Evolutionary conservation across 2,329 filamentous ascomycete genomes (phyloP).

Genomic region (Venturiaceae sp.): DNA sequence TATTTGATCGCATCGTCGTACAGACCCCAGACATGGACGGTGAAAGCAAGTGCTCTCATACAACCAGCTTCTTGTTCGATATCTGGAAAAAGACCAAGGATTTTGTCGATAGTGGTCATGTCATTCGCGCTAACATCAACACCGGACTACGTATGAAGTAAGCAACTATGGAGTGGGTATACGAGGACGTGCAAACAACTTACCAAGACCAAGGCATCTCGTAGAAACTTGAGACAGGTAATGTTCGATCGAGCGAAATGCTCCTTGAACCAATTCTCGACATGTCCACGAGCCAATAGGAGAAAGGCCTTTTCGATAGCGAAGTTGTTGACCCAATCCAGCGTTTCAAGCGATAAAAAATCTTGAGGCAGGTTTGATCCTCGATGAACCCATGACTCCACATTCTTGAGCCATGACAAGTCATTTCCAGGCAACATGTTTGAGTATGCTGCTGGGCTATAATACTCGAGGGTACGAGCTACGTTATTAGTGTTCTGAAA

Average conservation of each 20-base stretch:
- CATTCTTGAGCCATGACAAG: conserved; percentile 3
- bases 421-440: background rate
- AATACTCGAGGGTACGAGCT: conserved; percentile 9
- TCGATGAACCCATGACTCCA: background rate
- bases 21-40: background rate
- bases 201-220: background rate
- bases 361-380: background rate
- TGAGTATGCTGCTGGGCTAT: background rate
- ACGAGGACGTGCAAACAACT: background rate
- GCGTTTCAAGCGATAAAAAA: background rate
- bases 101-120: background rate
- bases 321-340: background rate
- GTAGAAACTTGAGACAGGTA: background rate
- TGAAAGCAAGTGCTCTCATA: background rate
- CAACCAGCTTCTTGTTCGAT: background rate
- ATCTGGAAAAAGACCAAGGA: background rate
- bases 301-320: too few relatives aligned
- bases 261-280: background rate
- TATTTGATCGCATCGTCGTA: background rate
- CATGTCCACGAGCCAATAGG: background rate
- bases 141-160: background rate
- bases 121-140: background rate
- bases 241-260: too few relatives aligned
- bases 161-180: background rate
- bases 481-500: conserved; percentile 11